A percentile compares a stretch with the other conserved stretches of the same genome.
Evolutionary conservation across 345 rosid species (phyloP).

Genomic region (Adansonia digitata): DNA sequence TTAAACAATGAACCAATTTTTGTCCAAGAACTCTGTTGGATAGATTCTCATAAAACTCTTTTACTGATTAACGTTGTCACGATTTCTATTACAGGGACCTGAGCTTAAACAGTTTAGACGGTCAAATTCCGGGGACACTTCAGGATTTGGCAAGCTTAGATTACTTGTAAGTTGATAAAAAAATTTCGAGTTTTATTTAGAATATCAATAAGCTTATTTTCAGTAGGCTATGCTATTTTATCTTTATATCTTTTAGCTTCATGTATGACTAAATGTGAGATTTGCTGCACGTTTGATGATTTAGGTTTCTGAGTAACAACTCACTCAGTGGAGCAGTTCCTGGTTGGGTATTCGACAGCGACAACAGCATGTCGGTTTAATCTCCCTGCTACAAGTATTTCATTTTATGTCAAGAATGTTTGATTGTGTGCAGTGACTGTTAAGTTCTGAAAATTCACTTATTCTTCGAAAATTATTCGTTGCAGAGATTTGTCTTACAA

Average conservation of each 20-base stretch:
- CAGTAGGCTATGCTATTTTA: not conserved
- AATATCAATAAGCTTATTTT: not conserved
- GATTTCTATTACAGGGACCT: constrained; percentile 50
- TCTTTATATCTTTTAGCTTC: not conserved
- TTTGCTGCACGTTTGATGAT: constrained; percentile 2
- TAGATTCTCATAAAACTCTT: not conserved
- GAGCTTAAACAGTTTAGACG: constrained; percentile 69
- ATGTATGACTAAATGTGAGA: not conserved
- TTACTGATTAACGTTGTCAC: not conserved
- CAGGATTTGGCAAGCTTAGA: not conserved
- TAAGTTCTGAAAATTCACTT: not conserved
- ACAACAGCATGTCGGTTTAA: constrained; percentile 36
- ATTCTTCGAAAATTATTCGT: constrained; percentile 2
- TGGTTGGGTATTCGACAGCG: constrained; percentile 34
- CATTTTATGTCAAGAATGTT: not conserved
- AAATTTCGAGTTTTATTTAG: not conserved
- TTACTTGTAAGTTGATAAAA: constrained; percentile 42
- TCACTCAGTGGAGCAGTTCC: constrained; percentile 64
- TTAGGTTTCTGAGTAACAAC: constrained; percentile 74
- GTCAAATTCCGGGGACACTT: constrained; percentile 40
- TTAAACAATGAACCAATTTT: no score
- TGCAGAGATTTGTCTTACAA: constrained; percentile 85
- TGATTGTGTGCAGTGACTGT: not conserved
- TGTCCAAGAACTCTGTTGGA: no score
- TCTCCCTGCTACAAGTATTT: not conserved